Evolutionary conservation across 345 rosid genomes (phyloP).

Genomic region (Salix brachista): DNA sequence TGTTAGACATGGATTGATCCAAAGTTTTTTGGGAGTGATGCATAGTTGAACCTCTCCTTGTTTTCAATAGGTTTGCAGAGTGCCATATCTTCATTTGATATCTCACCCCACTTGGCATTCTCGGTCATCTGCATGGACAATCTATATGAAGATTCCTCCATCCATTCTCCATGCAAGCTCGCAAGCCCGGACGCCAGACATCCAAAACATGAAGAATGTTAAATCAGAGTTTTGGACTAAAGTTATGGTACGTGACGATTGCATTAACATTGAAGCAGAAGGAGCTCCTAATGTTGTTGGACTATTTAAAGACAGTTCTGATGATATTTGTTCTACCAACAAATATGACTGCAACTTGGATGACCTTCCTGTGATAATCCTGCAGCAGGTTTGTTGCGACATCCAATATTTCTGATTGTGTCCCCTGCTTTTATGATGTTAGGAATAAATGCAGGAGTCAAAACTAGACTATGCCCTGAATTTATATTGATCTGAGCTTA

Average conservation of each 20-base stretch:
- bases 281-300: conserved; percentile 86
- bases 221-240: conserved; percentile 82
- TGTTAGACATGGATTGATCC: conserved; percentile 3
- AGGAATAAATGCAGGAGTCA: background rate
- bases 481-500: background rate
- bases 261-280: conserved; percentile 76
- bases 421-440: background rate
- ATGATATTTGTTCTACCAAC: conserved; percentile 57
- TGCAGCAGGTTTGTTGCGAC: conserved; percentile 68
- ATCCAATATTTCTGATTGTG: background rate
- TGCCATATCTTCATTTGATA: conserved; percentile 76
- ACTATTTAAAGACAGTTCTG: conserved; percentile 59
- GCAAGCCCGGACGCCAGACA: conserved; percentile 33
- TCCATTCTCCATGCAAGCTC: conserved; percentile 55
- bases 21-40: background rate
- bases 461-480: background rate
- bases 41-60: background rate
- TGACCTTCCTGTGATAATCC: conserved; percentile 70
- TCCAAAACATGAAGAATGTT: conserved; percentile 36
- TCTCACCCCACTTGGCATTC: conserved; percentile 96
- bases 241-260: conserved; percentile 68
- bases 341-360: conserved; percentile 74
- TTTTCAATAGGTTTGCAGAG: conserved; percentile 56
- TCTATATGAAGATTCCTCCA: conserved; percentile 71
- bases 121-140: conserved; percentile 86